Evolutionary conservation across 345 rosid species (phyloP).

Genomic region (Boechera divaricarpa): DNA sequence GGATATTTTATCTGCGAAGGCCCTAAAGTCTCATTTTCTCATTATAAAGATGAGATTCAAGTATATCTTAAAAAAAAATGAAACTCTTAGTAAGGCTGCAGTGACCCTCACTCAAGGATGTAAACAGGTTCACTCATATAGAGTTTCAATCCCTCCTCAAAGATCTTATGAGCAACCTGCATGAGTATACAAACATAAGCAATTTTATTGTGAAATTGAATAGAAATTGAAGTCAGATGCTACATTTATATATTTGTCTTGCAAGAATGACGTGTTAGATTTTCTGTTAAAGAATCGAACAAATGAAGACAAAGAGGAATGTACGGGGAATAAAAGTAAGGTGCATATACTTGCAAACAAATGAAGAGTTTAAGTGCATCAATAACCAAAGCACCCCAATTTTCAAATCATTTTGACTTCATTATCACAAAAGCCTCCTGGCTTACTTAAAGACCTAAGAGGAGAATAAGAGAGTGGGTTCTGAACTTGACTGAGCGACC

Average conservation of each 20-base stretch:
- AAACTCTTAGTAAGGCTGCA: conserved; percentile 21
- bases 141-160: conserved; percentile 87
- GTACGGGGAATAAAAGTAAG: background rate
- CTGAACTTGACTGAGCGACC: conserved; percentile 24
- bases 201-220: conserved; percentile 3
- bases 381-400: conserved; percentile 14
- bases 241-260: background rate
- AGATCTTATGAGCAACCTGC: conserved; percentile 92
- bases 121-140: conserved; percentile 94
- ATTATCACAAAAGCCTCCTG: background rate
- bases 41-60: conserved; percentile 2
- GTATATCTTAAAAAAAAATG: conserved; percentile 19
- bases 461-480: conserved; percentile 6
- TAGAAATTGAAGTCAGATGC: conserved; percentile 10
- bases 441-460: conserved; percentile 19
- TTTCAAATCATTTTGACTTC: conserved; percentile 9
- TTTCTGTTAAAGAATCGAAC: background rate
- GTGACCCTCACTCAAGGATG: conserved; percentile 79
- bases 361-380: conserved; percentile 15
- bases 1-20: background rate
- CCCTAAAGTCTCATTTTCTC: conserved; percentile 12
- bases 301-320: conserved; percentile 18
- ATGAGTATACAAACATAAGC: conserved; percentile 36
- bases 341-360: background rate
- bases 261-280: background rate